These are phyloP conservation scores for Heliosperma pusillum DNA, from an alignment of 148 eudicot genomes.

Conservation along the genomic window DNA sequence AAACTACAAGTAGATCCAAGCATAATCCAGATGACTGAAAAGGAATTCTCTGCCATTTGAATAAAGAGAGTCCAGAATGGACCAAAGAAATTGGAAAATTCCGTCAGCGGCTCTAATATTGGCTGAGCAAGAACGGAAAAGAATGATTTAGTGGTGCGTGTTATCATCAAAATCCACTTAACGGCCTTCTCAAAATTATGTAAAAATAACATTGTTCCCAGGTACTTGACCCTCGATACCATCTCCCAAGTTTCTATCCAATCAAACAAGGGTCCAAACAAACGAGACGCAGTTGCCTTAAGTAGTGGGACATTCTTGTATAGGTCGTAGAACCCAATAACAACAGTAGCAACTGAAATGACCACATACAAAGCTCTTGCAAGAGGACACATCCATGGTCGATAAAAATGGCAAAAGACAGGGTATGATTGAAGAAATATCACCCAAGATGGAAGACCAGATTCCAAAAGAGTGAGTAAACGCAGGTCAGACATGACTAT, in stretches of 20 bases:
- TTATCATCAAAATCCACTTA: conserved; percentile 67
- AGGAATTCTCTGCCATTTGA: conserved; percentile 37
- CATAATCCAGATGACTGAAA: conserved; percentile 47
- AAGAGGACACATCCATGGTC: conserved; percentile 99
- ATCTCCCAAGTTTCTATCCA: conserved; percentile 99
- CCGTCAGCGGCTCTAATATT: conserved; percentile 60
- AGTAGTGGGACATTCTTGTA: conserved; percentile 97
- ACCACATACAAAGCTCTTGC: conserved; percentile 77
- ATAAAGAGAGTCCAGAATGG: conserved; percentile 60
- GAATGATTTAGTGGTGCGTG: conserved; percentile 62
- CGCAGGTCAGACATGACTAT: conserved; percentile 71
- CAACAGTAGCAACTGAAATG: conserved; percentile 72
- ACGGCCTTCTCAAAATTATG: conserved; percentile 88
- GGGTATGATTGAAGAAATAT: conserved; percentile 96
- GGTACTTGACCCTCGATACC: conserved; percentile 81
- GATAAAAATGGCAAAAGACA: conserved; percentile 74
- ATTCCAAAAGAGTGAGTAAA: conserved; percentile 82
- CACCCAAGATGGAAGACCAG: conserved; percentile 99
- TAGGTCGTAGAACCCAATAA: conserved; percentile 90
- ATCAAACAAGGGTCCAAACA: conserved; percentile 86
- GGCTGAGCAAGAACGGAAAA: conserved; percentile 75
- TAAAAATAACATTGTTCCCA: conserved; percentile 94
- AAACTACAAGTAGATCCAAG: conserved; percentile 52
- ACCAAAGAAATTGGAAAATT: conserved; percentile 41
- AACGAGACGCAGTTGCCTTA: conserved; percentile 83